Conservation (phyloP, 176 grass and related monocot genomes). For the Typha latifolia region DNA sequence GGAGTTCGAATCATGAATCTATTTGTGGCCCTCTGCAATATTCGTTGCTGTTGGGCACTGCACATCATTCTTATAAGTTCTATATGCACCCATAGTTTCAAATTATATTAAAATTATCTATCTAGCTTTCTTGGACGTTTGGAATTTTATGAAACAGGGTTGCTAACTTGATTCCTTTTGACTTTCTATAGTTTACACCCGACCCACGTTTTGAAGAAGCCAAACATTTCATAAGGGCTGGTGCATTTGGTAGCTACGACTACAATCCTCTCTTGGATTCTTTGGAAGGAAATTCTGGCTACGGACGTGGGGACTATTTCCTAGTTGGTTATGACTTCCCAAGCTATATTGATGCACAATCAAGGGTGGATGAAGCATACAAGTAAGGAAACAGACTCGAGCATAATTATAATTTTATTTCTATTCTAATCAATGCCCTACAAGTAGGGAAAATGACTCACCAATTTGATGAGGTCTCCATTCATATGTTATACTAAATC, state of each 20-base stretch:
- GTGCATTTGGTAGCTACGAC: slow-evolving; percentile 77
- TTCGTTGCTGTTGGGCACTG: too few species aligned
- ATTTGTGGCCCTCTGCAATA: too few species aligned
- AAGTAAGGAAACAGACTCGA: slow-evolving; percentile 53
- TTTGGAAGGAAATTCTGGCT: slow-evolving; percentile 86
- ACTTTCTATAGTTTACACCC: slow-evolving; percentile 66
- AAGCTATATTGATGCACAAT: slow-evolving; percentile 81
- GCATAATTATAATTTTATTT: background rate
- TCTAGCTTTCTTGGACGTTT: background rate
- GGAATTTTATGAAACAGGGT: slow-evolving; percentile 10
- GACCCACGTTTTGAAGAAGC: slow-evolving; percentile 94
- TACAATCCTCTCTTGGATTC: slow-evolving; percentile 86
- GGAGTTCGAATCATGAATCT: too few species aligned
- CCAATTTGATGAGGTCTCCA: too few species aligned
- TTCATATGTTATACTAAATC: too few species aligned
- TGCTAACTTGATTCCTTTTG: slow-evolving; percentile 21
- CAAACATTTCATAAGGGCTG: slow-evolving; percentile 63
- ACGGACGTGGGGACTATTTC: slow-evolving; percentile 95
- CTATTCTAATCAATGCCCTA: too few species aligned
- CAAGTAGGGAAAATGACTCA: too few species aligned
- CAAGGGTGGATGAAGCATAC: slow-evolving; percentile 77
- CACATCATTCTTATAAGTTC: background rate
- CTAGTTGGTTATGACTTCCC: slow-evolving; percentile 97
- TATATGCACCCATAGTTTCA: background rate
- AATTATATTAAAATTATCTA: background rate